A percentile compares a stretch with the other conserved stretches of the same genome.
These are phyloP conservation scores for Ganoderma resinaceum DNA, from an alignment of 1,284 basidiomycete species.

Conservation along the genomic window DNA sequence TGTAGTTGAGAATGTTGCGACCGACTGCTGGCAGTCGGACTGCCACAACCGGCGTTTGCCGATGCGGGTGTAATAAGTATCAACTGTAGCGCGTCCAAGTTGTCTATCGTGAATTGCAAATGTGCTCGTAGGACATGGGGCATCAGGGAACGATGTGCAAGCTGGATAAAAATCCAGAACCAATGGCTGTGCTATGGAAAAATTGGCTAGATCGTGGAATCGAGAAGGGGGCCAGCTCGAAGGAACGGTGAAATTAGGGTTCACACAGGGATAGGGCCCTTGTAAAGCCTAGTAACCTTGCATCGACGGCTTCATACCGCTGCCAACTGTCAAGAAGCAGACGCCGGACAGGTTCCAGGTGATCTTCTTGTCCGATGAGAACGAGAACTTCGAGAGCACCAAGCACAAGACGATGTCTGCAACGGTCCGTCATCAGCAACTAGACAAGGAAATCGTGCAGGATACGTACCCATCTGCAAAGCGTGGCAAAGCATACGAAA, in stretches of 20 bases:
- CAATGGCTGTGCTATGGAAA: no score
- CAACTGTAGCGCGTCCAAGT: no score
- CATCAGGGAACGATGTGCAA: no score
- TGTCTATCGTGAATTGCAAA: no score
- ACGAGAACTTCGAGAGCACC: conserved; percentile 17
- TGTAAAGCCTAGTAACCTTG: conserved; percentile 16
- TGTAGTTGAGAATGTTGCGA: no score
- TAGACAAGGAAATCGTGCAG: neutral
- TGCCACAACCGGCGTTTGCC: neutral
- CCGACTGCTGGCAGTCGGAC: no score
- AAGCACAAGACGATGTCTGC: conserved; percentile 17
- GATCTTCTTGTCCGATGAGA: conserved; percentile 15
- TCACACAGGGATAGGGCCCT: neutral
- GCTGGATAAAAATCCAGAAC: no score
- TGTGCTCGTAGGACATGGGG: no score
- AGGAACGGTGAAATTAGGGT: no score
- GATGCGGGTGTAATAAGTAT: neutral
- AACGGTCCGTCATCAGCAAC: neutral
- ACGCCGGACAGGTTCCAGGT: conserved; percentile 16
- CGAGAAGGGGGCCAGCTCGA: no score
- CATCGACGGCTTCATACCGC: conserved; percentile 10
- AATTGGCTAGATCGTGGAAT: no score
- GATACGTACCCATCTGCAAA: conserved; percentile 29
- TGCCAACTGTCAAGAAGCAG: conserved; percentile 8
- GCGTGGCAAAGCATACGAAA: no score